These are phyloP conservation scores for Elsinoe necatrix DNA, from an alignment of 2,329 filamentous ascomycete genomes.

Conservation along the genomic window DNA sequence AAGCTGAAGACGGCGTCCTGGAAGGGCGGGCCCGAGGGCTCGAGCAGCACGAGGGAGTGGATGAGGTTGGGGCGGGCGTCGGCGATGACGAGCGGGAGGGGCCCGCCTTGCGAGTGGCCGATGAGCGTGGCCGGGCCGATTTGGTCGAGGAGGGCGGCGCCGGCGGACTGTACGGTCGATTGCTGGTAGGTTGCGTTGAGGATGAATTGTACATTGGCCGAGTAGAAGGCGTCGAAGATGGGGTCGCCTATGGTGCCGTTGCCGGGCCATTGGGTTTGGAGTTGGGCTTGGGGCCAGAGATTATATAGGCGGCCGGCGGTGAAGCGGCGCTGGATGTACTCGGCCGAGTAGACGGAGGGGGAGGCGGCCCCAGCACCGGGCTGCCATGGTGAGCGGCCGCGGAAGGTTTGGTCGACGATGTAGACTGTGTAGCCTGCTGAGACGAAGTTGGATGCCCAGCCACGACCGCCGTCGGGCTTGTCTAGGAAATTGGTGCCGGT, in stretches of 20 bases:
- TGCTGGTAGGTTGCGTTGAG: conserved; percentile 26
- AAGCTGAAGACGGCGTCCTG: conserved; percentile 19
- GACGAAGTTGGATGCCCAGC: conserved; percentile 43
- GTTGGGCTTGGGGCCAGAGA: conserved; percentile 35
- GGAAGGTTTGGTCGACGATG: conserved; percentile 34
- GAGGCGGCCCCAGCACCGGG: conserved; percentile 1
- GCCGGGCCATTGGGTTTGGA: conserved; percentile 39
- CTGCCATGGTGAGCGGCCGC: conserved; percentile 26
- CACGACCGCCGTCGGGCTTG: conserved; percentile 40
- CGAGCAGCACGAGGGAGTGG: conserved; percentile 43
- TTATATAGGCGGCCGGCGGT: conserved; percentile 31
- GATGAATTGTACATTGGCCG: conserved; percentile 35
- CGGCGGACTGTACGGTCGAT: conserved; percentile 31
- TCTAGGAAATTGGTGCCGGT: conserved; percentile 39
- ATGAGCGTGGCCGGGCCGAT: conserved; percentile 40
- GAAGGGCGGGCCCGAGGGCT: conserved; percentile 48
- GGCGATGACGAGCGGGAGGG: conserved; percentile 40
- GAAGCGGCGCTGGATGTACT: conserved; percentile 29
- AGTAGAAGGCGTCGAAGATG: conserved; percentile 43
- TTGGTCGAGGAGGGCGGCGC: conserved; percentile 35
- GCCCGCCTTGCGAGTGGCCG: conserved; percentile 44
- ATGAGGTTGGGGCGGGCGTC: conserved; percentile 44
- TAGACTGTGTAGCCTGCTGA: conserved; percentile 40
- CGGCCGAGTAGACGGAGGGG: conserved; percentile 17
- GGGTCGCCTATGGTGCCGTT: conserved; percentile 35